Evolutionary conservation across 2,329 filamentous ascomycete species (phyloP).

Genomic region (Monosporascus sp.): DNA sequence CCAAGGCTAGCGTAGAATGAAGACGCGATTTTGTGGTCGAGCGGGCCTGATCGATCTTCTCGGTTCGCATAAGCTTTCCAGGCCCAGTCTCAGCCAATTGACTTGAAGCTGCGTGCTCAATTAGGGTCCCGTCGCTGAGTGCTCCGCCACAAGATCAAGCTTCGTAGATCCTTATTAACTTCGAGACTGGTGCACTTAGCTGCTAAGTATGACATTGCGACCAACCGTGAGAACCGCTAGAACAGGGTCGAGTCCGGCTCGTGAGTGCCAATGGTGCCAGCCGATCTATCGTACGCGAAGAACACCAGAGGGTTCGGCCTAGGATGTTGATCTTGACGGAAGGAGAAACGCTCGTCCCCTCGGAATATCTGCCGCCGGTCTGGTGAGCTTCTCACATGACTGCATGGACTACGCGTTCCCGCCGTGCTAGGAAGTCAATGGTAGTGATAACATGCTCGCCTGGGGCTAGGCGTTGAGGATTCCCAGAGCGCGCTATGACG

Average conservation of each 20-base stretch:
- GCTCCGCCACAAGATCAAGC: no score
- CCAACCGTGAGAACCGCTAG: slow-evolving; percentile 8
- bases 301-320: slow-evolving; percentile 12
- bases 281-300: slow-evolving; percentile 5
- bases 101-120: no score
- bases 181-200: no score
- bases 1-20: no score
- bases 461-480: slow-evolving; percentile 10
- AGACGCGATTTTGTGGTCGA: no score
- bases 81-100: no score
- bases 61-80: no score
- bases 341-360: slow-evolving; percentile 10
- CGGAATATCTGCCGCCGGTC: slow-evolving; percentile 7
- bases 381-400: slow-evolving; percentile 9
- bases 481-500: slow-evolving; percentile 7
- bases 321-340: slow-evolving; percentile 15
- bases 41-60: no score
- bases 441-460: slow-evolving; percentile 13
- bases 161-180: no score
- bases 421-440: slow-evolving; percentile 3
- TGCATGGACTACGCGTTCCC: slow-evolving; percentile 11
- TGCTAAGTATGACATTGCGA: slow-evolving; percentile 1
- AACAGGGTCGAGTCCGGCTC: slow-evolving; percentile 2
- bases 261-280: not conserved
- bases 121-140: no score